These are phyloP conservation scores for Croton laevigatus DNA, from an alignment of 441 rosid genomes.

Conservation along the genomic window DNA sequence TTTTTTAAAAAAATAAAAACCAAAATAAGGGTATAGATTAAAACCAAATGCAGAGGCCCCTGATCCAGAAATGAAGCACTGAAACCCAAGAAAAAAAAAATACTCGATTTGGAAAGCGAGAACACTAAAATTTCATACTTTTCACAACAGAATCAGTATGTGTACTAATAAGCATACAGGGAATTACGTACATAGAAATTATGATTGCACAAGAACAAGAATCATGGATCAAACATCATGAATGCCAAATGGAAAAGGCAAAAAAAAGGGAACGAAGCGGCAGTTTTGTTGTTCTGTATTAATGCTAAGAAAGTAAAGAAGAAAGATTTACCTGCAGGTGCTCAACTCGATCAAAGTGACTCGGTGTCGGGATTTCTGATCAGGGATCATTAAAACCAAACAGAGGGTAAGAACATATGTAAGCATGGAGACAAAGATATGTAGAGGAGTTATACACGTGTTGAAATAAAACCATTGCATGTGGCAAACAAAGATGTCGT, in stretches of 20 bases:
- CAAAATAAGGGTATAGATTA: background rate
- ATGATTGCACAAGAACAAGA: too few species aligned
- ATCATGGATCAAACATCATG: too few species aligned
- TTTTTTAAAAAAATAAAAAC: too few species aligned
- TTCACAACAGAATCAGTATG: background rate
- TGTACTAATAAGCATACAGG: background rate
- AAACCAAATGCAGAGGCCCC: too few species aligned
- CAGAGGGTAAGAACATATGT: background rate
- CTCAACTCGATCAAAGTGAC: too few species aligned
- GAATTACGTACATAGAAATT: too few species aligned
- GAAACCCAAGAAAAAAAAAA: background rate
- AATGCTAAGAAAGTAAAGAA: background rate
- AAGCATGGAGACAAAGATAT: background rate
- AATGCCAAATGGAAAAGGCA: too few species aligned
- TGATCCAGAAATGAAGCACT: background rate
- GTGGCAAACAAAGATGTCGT: background rate
- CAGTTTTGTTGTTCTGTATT: too few species aligned
- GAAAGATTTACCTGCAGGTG: too few species aligned
- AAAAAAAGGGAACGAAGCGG: too few species aligned
- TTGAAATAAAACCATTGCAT: background rate
- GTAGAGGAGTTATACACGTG: background rate
- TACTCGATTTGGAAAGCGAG: background rate
- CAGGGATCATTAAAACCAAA: background rate
- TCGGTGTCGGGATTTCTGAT: background rate
- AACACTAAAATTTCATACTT: background rate